A percentile compares a stretch with the other conserved stretches of the same genome.
Conservation (phyloP, 495 filamentous ascomycete species). For the Trichocladium antarcticum region DNA sequence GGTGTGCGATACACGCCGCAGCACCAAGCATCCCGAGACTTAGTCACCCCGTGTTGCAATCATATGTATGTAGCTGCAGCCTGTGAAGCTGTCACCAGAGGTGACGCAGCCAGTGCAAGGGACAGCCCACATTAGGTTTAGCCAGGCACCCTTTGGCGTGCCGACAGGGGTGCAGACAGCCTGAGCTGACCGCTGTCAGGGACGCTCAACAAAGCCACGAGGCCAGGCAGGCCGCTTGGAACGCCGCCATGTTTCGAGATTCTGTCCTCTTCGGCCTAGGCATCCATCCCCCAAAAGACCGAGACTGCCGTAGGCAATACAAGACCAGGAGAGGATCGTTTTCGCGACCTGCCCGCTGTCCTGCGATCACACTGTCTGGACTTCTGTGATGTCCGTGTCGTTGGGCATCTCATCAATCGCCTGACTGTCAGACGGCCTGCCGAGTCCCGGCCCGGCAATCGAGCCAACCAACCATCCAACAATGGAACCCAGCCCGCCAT, state of each 20-base stretch:
- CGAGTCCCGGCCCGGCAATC: background rate
- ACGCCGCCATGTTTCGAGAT: slow-evolving; percentile 1
- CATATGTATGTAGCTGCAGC: slow-evolving; percentile 1
- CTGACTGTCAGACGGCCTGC: background rate
- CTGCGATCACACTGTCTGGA: too few relatives aligned
- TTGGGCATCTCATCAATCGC: too few relatives aligned
- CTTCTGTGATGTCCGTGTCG: too few relatives aligned
- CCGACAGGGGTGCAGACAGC: background rate
- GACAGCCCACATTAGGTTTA: background rate
- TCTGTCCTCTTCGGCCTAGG: background rate
- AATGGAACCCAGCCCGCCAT: background rate
- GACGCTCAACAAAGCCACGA: background rate
- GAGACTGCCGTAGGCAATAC: background rate
- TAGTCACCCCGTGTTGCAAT: background rate
- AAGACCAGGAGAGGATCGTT: background rate
- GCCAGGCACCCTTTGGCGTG: slow-evolving; percentile 5
- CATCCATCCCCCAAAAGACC: background rate
- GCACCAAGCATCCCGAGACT: too few relatives aligned
- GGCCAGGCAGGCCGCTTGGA: slow-evolving; percentile 1
- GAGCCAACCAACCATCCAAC: background rate
- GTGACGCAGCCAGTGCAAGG: background rate
- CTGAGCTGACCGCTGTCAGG: background rate
- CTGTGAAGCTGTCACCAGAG: background rate
- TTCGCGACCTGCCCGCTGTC: background rate
- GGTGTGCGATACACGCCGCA: too few relatives aligned